Conservation (phyloP, 352 stramenopile genomes). For the Pythium guiyangense region DNA sequence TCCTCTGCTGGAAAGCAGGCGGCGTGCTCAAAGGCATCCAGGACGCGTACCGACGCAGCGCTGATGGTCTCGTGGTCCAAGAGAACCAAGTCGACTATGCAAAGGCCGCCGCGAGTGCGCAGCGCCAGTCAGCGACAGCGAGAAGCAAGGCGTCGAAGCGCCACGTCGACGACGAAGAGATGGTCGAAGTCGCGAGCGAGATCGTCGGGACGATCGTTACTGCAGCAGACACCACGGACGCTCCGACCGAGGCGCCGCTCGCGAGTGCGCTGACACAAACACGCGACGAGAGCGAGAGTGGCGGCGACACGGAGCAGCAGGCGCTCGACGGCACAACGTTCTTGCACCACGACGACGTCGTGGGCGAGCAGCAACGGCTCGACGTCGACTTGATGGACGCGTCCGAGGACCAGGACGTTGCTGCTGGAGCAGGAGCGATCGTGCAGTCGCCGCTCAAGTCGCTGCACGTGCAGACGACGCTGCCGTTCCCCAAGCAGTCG, state of each 20-base stretch:
- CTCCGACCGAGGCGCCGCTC: background rate
- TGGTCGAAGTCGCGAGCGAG: slow-evolving; percentile 16
- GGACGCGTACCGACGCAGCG: slow-evolving; percentile 51
- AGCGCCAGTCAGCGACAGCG: background rate
- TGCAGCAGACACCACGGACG: background rate
- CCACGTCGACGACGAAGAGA: slow-evolving; percentile 12
- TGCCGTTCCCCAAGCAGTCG: too few relatives aligned
- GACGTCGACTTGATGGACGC: slow-evolving; percentile 1
- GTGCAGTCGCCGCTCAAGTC: too few relatives aligned
- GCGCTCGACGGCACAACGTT: slow-evolving; percentile 6
- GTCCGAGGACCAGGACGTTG: background rate
- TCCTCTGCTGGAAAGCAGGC: slow-evolving; percentile 70
- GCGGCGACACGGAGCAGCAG: slow-evolving; percentile 3
- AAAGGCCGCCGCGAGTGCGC: background rate
- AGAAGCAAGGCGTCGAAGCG: slow-evolving; percentile 2
- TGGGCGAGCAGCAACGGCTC: slow-evolving; percentile 4
- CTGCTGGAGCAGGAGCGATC: too few relatives aligned
- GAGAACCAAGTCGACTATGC: slow-evolving; percentile 55
- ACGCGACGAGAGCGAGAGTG: background rate
- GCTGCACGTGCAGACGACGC: too few relatives aligned
- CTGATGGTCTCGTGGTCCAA: slow-evolving; percentile 50
- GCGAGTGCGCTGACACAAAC: background rate
- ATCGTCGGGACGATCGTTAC: slow-evolving; percentile 11
- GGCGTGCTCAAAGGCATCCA: slow-evolving; percentile 76
- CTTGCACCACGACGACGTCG: slow-evolving; percentile 13